phyloP scores from a whole-genome alignment of 2,329 filamentous ascomycete species.

The Ceratocystiopsis sp. region DNA sequence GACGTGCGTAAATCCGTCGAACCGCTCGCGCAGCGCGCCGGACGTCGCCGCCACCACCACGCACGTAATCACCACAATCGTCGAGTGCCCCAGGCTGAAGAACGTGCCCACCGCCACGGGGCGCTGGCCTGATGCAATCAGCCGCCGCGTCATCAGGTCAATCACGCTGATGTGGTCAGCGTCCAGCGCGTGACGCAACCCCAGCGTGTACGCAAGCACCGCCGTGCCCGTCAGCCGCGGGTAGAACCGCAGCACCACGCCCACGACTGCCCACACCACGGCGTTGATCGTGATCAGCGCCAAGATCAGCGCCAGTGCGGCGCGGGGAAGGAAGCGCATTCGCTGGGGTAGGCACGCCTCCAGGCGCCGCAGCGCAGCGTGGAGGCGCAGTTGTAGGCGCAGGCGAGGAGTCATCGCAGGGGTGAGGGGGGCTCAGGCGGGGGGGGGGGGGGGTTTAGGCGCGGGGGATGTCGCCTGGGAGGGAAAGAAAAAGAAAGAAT shows the following conservation, averaged over 20 bases:
- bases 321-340: slow-evolving; percentile 15
- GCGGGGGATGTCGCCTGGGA: too few species aligned
- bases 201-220: slow-evolving; percentile 72
- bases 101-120: slow-evolving; percentile 89
- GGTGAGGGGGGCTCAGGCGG: too few species aligned
- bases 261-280: slow-evolving; percentile 36
- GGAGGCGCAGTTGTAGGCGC: too few species aligned
- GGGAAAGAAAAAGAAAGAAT: too few species aligned
- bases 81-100: slow-evolving; percentile 87
- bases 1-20: slow-evolving; percentile 61
- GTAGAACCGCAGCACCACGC: slow-evolving; percentile 34
- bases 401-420: too few species aligned
- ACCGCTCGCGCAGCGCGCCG: slow-evolving; percentile 63
- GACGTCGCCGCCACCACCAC: slow-evolving; percentile 83
- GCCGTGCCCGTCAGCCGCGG: slow-evolving; percentile 58
- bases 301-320: slow-evolving; percentile 30
- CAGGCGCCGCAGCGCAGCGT: not conserved
- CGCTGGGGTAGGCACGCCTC: slow-evolving; percentile 10
- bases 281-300: slow-evolving; percentile 33
- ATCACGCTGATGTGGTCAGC: slow-evolving; percentile 84
- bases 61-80: slow-evolving; percentile 79
- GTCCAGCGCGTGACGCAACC: slow-evolving; percentile 86
- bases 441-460: too few species aligned
- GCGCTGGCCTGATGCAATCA: slow-evolving; percentile 69
- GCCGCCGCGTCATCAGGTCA: slow-evolving; percentile 80